Base-by-base conservation (phyloP, 2,329 filamentous ascomycete genomes). In the Pseudogymnoascus sp. region DNA sequence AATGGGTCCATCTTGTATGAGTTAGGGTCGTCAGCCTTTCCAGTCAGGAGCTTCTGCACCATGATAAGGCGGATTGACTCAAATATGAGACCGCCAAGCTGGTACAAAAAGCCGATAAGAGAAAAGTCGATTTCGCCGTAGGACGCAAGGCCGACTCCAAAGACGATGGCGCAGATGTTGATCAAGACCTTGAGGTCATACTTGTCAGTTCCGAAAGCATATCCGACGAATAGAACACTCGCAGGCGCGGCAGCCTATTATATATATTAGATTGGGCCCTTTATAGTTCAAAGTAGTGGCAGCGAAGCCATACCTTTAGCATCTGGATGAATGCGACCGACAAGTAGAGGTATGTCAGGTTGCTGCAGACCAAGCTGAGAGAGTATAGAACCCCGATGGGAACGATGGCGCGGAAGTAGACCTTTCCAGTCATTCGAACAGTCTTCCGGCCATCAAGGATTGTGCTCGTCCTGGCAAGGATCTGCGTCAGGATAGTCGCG, bases 41-140 rank as follows among this genome's bases (percentile, higher is more conserved):
- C 64, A 71, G 86, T 89, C 60, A 96, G 83, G 69, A 96, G 80
- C 64, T 88, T 85, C 77, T 95, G 88, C 62, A 94, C 89, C 88
- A 95, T 90, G 76, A 92, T 87, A 65, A 94, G 79, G 64, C 90
- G 87, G 65, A 89, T 81, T 48, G 90, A 89, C 77, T 95, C 90
- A 71, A 92, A 93, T 59, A 87, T 73, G 67, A 92, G 89, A 66
- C 89, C 90, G 64, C 82, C 87, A 61, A 88, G 73, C 77, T 94
- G 90, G 76, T 82, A 88, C 35, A 86, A 65, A 74, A 89, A 85
- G 55, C 86, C 86, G 40, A 83, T 69, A 76, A 85, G 76, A 68
- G 84, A 84, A 74, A 90, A 89, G 62, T 85, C 79, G 67, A 89
- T 86, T 74, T 89, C 87, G 65, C 87, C 87, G 33, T 77, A 69